Evolutionary conservation across 2,329 filamentous ascomycete species (phyloP).

Genomic region (Capronia americana): DNA sequence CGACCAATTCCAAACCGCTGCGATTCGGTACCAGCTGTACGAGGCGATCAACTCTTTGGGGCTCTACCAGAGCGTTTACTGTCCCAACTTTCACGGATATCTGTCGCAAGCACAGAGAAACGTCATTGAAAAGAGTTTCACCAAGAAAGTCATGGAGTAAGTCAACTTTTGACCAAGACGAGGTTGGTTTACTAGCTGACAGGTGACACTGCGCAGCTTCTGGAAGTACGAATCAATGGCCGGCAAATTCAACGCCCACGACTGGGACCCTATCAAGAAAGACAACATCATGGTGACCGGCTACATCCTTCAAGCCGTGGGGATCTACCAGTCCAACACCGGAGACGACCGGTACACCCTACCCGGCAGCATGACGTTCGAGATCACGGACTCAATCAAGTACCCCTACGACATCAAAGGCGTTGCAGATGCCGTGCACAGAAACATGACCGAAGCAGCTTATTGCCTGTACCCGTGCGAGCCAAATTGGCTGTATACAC

Average conservation of each 20-base stretch:
- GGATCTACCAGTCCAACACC: constrained; percentile 31
- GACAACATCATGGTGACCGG: constrained; percentile 36
- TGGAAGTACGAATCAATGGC: constrained; percentile 33
- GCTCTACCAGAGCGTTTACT: constrained; percentile 28
- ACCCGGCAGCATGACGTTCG: constrained; percentile 25
- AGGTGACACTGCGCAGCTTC: constrained; percentile 12
- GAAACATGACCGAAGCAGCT: constrained; percentile 28
- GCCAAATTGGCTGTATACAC: constrained; percentile 34
- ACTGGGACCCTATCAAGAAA: constrained; percentile 32
- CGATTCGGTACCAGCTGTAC: constrained; percentile 34
- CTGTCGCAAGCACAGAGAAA: constrained; percentile 27
- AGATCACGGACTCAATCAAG: constrained; percentile 26
- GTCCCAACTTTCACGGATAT: constrained; percentile 34
- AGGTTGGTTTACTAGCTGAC: neutral
- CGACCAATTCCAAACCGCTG: constrained; percentile 34
- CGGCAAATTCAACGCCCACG: constrained; percentile 33
- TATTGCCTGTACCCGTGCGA: constrained; percentile 34
- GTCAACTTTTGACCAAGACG: neutral
- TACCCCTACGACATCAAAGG: constrained; percentile 24
- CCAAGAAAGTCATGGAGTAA: constrained; percentile 30
- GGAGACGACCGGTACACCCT: constrained; percentile 29
- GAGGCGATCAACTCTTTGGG: constrained; percentile 25
- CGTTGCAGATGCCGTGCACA: constrained; percentile 29
- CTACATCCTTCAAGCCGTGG: constrained; percentile 29
- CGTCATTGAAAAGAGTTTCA: constrained; percentile 30